phyloP scores from a whole-genome alignment of 306 rosid genomes.

The Lablab purpureus region DNA sequence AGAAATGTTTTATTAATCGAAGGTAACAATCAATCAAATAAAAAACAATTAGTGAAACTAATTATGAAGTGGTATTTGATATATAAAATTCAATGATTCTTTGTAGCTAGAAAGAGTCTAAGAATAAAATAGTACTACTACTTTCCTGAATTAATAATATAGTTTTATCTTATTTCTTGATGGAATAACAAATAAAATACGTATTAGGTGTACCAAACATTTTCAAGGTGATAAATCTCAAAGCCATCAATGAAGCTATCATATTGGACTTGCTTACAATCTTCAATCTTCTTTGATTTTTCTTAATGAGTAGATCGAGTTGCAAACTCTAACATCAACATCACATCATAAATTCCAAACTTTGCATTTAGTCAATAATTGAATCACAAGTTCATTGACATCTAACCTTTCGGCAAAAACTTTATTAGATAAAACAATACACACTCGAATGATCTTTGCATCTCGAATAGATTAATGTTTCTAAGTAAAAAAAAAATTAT shows the following conservation, averaged over 20 bases:
- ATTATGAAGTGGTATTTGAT: background rate
- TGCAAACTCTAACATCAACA: background rate
- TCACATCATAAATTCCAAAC: background rate
- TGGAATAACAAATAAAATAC: background rate
- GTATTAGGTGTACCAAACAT: slow-evolving; percentile 18
- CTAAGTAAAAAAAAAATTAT: too few relatives aligned
- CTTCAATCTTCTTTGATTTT: background rate
- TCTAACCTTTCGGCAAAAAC: background rate
- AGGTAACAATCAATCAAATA: too few relatives aligned
- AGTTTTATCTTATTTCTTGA: background rate
- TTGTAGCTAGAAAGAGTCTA: background rate
- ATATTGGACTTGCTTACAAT: background rate
- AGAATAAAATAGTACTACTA: background rate
- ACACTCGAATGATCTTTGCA: background rate
- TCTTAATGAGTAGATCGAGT: background rate
- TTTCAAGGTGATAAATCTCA: background rate
- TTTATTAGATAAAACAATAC: background rate
- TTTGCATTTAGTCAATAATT: background rate
- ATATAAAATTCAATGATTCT: background rate
- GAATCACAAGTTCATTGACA: background rate
- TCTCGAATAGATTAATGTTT: too few relatives aligned
- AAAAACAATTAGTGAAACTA: background rate
- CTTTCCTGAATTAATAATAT: background rate
- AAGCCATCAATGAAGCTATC: background rate
- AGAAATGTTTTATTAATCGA: too few relatives aligned